A percentile compares a stretch with the other conserved stretches of the same genome.
phyloP scores from a whole-genome alignment of 306 rosid species.

The Cucurbita maxima region DNA sequence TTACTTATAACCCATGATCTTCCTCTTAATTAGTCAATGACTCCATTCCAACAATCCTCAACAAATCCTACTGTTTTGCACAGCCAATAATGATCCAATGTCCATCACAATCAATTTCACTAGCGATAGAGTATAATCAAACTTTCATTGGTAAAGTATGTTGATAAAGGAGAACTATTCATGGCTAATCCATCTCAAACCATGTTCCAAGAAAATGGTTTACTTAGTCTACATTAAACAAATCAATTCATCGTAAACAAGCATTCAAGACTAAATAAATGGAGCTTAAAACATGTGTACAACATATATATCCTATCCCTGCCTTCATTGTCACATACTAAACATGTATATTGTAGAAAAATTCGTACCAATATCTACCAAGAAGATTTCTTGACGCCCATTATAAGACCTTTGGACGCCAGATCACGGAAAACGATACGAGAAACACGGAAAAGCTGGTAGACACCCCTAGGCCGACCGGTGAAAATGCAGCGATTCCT shows the following conservation, averaged over 20 bases:
- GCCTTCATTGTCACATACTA: neutral
- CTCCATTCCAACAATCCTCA: too few relatives aligned
- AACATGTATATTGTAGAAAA: neutral
- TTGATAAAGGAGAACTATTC: neutral
- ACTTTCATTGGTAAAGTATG: neutral
- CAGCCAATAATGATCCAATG: neutral
- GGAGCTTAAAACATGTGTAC: neutral
- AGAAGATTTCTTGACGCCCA: constrained; percentile 37
- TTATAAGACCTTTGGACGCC: constrained; percentile 17
- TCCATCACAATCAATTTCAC: neutral
- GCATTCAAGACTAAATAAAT: neutral
- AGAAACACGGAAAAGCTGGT: constrained; percentile 34
- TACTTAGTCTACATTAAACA: neutral
- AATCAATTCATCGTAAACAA: neutral
- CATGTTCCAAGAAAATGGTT: neutral
- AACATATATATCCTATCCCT: neutral
- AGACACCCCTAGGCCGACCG: constrained; percentile 35
- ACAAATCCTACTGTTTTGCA: neutral
- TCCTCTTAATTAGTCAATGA: too few relatives aligned
- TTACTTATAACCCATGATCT: too few relatives aligned
- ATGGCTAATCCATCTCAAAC: neutral
- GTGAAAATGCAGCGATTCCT: constrained; percentile 48
- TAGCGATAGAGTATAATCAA: neutral
- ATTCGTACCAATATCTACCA: constrained; percentile 25
- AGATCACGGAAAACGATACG: constrained; percentile 42